Percentiles rank a stretch among this genome's conserved stretches.
Evolutionary conservation across 148 eudicot species (phyloP).

Genomic region (Vaccinium vitisidaea): DNA sequence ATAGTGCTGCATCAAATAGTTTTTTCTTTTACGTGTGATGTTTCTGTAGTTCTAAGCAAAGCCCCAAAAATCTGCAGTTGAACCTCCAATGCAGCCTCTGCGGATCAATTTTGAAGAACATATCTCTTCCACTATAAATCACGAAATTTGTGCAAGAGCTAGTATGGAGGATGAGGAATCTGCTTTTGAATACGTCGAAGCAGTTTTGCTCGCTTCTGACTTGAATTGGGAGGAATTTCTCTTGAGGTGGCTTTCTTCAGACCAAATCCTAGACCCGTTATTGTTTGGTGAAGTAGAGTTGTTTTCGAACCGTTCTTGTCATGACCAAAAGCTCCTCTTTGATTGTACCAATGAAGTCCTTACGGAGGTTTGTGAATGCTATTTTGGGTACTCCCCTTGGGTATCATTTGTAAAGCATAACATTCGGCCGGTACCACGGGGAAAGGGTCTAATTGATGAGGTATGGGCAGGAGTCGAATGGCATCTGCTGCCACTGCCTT

Average conservation of each 20-base stretch:
- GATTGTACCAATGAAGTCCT: conserved; percentile 73
- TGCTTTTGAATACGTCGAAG: conserved; percentile 73
- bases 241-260: conserved; percentile 53
- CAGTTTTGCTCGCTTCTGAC: conserved; percentile 71
- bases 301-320: conserved; percentile 59
- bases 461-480: conserved; percentile 70
- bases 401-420: conserved; percentile 42
- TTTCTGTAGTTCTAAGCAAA: conserved; percentile 18
- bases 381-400: conserved; percentile 45
- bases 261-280: conserved; percentile 63
- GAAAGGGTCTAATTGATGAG: conserved; percentile 59
- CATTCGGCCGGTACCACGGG: conserved; percentile 38
- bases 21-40: not conserved
- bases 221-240: conserved; percentile 80
- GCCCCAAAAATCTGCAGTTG: conserved; percentile 35
- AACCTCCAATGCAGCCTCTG: conserved; percentile 52
- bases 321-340: conserved; percentile 84
- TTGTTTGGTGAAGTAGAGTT: conserved; percentile 80
- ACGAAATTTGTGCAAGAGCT: conserved; percentile 22
- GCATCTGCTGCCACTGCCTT: conserved; percentile 41
- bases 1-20: conserved; percentile 3
- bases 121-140: conserved; percentile 24
- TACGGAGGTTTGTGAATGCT: conserved; percentile 50
- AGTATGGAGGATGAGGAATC: conserved; percentile 58
- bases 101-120: conserved; percentile 63